A percentile compares a stretch with the other conserved stretches of the same genome.
phyloP scores from a whole-genome alignment of 805 yeast genomes.

The Teunomyces lycoperdinae region DNA sequence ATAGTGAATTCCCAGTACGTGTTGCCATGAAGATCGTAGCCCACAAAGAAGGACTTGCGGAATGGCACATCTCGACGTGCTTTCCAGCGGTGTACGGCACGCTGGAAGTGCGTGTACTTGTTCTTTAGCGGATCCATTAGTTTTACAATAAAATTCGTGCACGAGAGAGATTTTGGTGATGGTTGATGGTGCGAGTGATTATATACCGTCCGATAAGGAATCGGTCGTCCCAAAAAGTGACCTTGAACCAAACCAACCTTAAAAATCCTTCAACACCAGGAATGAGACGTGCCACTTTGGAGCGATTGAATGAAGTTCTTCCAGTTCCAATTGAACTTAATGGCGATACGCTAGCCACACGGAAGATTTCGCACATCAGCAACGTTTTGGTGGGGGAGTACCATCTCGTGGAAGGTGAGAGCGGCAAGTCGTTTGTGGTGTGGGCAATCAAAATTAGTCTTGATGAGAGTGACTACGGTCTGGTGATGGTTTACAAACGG shows the following conservation, averaged over 20 bases:
- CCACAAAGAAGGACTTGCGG: slow-evolving; percentile 64
- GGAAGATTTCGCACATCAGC: slow-evolving; percentile 4
- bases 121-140: slow-evolving; percentile 49
- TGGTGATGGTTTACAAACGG: slow-evolving; percentile 52
- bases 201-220: not conserved
- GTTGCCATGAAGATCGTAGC: slow-evolving; percentile 80
- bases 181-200: not conserved
- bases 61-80: slow-evolving; percentile 65
- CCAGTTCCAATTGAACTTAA: slow-evolving; percentile 34
- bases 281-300: not conserved
- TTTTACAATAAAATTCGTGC: not conserved
- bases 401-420: slow-evolving; percentile 37
- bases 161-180: not conserved
- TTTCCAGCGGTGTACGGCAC: slow-evolving; percentile 53
- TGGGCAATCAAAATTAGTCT: slow-evolving; percentile 39
- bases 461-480: slow-evolving; percentile 36
- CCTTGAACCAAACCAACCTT: not conserved
- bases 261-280: not conserved
- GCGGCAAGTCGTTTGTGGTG: slow-evolving; percentile 34
- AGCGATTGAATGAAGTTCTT: slow-evolving; percentile 27
- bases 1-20: slow-evolving; percentile 79
- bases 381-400: slow-evolving; percentile 35
- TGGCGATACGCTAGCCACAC: not conserved
- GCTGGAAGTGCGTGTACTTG: slow-evolving; percentile 50
- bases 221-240: not conserved